phyloP scores from a whole-genome alignment of 331 rosid species.

The Spiraea crenata region DNA sequence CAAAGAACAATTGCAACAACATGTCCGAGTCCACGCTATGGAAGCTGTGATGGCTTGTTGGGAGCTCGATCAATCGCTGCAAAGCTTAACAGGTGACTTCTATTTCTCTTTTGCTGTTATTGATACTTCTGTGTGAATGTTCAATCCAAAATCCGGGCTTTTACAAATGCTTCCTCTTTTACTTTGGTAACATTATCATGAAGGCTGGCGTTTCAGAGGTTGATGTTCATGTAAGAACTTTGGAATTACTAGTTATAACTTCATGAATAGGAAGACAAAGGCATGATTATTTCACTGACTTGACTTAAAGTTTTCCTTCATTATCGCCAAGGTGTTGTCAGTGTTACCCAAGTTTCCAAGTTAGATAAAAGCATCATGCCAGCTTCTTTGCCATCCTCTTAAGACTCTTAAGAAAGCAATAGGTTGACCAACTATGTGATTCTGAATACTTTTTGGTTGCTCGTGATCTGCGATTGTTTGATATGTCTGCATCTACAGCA shows the following conservation, averaged over 20 bases:
- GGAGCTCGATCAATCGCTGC: constrained; percentile 95
- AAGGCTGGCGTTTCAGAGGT: not conserved
- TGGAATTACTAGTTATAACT: not conserved
- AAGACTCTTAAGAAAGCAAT: too few species aligned
- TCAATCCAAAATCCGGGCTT: too few species aligned
- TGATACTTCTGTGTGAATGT: too few species aligned
- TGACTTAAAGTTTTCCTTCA: not conserved
- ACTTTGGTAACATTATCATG: not conserved
- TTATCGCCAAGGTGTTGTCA: too few species aligned
- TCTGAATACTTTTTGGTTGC: too few species aligned
- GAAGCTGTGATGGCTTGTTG: constrained; percentile 99
- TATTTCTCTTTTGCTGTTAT: not conserved
- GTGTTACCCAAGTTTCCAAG: too few species aligned
- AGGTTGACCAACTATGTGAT: too few species aligned
- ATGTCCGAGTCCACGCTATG: constrained; percentile 96
- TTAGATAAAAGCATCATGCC: too few species aligned
- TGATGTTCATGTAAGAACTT: not conserved
- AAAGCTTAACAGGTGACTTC: constrained; percentile 79
- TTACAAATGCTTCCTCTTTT: not conserved
- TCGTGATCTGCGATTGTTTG: not conserved
- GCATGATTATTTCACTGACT: not conserved
- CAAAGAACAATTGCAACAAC: constrained; percentile 95
- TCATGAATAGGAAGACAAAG: not conserved
- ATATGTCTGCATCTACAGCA: not conserved
- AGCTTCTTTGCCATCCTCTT: too few species aligned